A percentile compares a stretch with the other conserved stretches of the same genome.
Evolutionary conservation across 805 yeast species (phyloP).

Genomic region (Kodamaea sagamina): DNA sequence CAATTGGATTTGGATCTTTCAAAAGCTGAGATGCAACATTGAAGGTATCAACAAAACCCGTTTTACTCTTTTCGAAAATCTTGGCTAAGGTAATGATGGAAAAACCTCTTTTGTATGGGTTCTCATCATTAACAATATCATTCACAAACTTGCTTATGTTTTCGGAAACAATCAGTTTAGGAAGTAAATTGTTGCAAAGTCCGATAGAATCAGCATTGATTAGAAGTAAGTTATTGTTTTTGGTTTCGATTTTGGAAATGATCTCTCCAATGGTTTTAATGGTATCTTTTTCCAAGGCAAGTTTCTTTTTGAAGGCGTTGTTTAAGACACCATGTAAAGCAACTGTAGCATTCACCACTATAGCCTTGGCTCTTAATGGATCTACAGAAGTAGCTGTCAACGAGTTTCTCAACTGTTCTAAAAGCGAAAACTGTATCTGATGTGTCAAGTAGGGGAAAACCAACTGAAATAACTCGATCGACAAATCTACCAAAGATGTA

Average conservation of each 20-base stretch:
- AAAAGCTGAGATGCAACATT: conserved; percentile 62
- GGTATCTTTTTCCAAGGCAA: conserved; percentile 23
- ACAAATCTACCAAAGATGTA: conserved; percentile 62
- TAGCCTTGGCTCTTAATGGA: conserved; percentile 45
- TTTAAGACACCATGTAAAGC: conserved; percentile 58
- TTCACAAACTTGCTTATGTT: conserved; percentile 46
- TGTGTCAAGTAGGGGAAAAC: conserved; percentile 70
- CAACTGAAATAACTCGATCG: conserved; percentile 73
- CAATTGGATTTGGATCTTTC: conserved; percentile 81
- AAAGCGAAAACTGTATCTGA: conserved; percentile 83
- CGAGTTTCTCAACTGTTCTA: conserved; percentile 71
- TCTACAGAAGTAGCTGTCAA: conserved; percentile 40
- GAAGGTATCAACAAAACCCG: conserved; percentile 44
- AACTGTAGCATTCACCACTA: conserved; percentile 60
- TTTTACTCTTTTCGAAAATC: conserved; percentile 29
- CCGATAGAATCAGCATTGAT: conserved; percentile 63
- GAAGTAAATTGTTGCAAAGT: conserved; percentile 34
- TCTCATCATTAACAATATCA: conserved; percentile 61
- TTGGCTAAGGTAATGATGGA: conserved; percentile 32
- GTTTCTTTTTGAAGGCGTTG: conserved; percentile 21
- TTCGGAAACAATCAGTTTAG: conserved; percentile 21
- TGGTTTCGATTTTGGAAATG: conserved; percentile 42
- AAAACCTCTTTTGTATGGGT: conserved; percentile 61
- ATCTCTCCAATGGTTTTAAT: conserved; percentile 52
- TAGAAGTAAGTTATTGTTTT: conserved; percentile 43